Evolutionary conservation across 139 green algal species (phyloP), one percentile per base, ranked within the genome.

Genomic region (Microglena sp.): DNA sequence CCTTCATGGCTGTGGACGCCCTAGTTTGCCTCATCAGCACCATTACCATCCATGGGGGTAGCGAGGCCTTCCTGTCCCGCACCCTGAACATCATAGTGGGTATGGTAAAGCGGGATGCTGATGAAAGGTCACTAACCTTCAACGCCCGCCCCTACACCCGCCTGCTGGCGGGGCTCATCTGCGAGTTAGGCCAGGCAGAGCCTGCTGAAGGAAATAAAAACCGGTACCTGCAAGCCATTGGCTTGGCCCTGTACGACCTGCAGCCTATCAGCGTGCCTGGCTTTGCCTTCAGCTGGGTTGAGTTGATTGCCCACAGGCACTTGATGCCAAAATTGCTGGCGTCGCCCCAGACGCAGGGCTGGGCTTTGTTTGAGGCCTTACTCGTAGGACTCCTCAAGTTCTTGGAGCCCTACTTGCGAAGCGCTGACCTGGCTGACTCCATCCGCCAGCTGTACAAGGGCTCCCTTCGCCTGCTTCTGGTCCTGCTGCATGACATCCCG

Each of bases 401-500:
- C 86, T 78, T 99, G 78, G 91, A 97, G 85, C 94, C 94, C 22
- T 93, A 95, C 73, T 78, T 99, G 66, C 83, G 93, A 54, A 79
- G 84, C 43, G 88, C 89, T 1, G 85, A 96, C 63, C 83, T 98
- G 29, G 87, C 68, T 29, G 35, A 63, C 21, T 26, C 24, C 35
- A 53, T 74, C 22, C 68, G 68, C 6, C 31, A 33, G 18, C 79
- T 98, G 56, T 99, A 99, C 82, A 92, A 90, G 68, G 94, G 94
- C 55, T 90, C 87, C 24, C 77, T 99, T 67, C 83, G 94, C 15
- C 80, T 99, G 73, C 85, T 99, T 71, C 86, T 99, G 75, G 91
- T 99, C 56, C 83, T 99, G 64, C 83, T 99, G 77, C 94, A 99
- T 67, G 94, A 99, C 79, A 97, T 98, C 77, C 94, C 94, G 5